Conservation (phyloP, 2,329 filamentous ascomycete species). For the Diaporthe capsici region DNA sequence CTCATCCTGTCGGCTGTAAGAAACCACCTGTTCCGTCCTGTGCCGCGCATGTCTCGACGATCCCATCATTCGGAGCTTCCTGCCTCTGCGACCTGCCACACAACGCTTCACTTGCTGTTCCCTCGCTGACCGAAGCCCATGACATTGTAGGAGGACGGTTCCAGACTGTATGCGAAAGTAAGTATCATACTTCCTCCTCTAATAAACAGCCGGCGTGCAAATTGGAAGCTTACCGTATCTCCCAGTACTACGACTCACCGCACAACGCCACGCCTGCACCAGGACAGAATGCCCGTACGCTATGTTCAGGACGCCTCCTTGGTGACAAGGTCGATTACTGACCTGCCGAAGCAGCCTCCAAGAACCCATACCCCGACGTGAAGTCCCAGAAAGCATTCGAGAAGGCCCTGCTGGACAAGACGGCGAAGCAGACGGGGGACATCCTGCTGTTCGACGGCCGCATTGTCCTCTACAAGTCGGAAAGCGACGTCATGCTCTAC, state of each 20-base stretch:
- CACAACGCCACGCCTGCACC: conserved; percentile 58
- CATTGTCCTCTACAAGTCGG: conserved; percentile 97
- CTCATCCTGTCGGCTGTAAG: conserved; percentile 49
- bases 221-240: conserved; percentile 34
- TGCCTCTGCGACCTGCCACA: neutral
- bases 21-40: neutral
- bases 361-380: conserved; percentile 85
- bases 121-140: neutral
- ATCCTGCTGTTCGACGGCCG: conserved; percentile 98
- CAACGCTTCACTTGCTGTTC: neutral
- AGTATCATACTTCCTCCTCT: conserved; percentile 66
- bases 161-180: conserved; percentile 52
- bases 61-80: conserved; percentile 6
- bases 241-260: conserved; percentile 78
- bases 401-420: conserved; percentile 96
- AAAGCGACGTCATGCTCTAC: conserved; percentile 97
- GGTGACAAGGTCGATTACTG: conserved; percentile 6
- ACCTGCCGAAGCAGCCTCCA: conserved; percentile 51
- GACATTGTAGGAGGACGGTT: conserved; percentile 39
- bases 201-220: neutral
- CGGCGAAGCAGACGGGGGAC: conserved; percentile 93
- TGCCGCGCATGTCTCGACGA: neutral
- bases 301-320: conserved; percentile 40
- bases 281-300: conserved; percentile 46
- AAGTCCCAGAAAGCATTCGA: conserved; percentile 98